phyloP scores from a whole-genome alignment of 768 basidiomycete species.

The Russula earlei region DNA sequence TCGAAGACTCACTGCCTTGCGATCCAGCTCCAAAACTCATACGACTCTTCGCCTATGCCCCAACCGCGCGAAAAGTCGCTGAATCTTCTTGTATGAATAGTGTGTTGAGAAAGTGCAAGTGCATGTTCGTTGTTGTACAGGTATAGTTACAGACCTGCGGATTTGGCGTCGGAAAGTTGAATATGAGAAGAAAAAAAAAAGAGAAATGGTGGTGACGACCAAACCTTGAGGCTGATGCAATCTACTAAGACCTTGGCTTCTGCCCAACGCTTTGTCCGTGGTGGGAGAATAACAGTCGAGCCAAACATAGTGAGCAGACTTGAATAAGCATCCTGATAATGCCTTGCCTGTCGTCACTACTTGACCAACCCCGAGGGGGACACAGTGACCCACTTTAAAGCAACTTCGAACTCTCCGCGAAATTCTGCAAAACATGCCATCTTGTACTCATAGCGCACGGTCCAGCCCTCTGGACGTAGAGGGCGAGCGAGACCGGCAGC shows the following conservation, averaged over 20 bases:
- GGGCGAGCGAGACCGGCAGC: constrained; percentile 38
- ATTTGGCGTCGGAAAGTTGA: neutral
- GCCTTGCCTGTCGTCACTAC: constrained; percentile 37
- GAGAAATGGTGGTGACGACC: too few species aligned
- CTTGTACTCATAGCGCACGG: constrained; percentile 94
- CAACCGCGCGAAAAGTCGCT: constrained; percentile 81
- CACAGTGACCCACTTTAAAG: constrained; percentile 61
- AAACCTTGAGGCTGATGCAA: constrained; percentile 82
- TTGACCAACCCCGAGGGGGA: constrained; percentile 3
- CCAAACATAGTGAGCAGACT: constrained; percentile 82
- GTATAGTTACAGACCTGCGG: constrained; percentile 73
- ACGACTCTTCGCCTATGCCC: constrained; percentile 95
- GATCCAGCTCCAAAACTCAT: constrained; percentile 97
- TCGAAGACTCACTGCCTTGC: constrained; percentile 67
- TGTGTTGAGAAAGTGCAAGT: constrained; percentile 73
- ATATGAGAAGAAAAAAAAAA: neutral
- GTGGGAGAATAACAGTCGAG: constrained; percentile 75
- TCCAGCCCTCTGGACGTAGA: constrained; percentile 84
- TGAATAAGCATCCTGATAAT: constrained; percentile 90
- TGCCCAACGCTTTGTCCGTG: constrained; percentile 95
- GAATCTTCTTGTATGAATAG: constrained; percentile 76
- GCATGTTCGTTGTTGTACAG: constrained; percentile 85
- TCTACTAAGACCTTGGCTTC: constrained; percentile 97
- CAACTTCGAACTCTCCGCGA: constrained; percentile 83
- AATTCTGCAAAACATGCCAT: constrained; percentile 96